These are phyloP conservation scores for Boletus coccyginus DNA, from an alignment of 768 basidiomycete species.

Conservation along the genomic window DNA sequence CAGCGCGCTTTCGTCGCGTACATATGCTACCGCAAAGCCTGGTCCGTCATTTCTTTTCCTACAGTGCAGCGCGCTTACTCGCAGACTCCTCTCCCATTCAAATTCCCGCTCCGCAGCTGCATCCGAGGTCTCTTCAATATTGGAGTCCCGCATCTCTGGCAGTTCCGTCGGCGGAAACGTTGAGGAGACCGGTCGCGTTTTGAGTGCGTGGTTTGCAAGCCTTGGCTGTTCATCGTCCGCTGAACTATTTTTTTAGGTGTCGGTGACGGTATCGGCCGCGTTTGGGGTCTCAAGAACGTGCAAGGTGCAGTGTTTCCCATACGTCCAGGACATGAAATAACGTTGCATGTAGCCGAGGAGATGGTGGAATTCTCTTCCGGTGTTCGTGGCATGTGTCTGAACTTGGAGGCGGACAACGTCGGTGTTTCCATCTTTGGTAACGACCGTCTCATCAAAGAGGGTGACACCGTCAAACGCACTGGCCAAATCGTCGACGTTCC, in stretches of 20 bases:
- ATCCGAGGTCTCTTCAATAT: conserved; percentile 98
- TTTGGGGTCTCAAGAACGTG: conserved; percentile 98
- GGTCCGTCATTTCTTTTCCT: conserved; percentile 49
- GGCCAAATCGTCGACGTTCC: conserved; percentile 99
- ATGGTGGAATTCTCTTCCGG: conserved; percentile 99
- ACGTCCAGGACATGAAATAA: conserved; percentile 1
- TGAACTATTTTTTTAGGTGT: conserved; percentile 57
- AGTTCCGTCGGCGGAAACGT: conserved; percentile 88
- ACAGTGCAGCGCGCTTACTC: conserved; percentile 6
- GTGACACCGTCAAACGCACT: conserved; percentile 99
- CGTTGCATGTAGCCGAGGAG: conserved; percentile 75
- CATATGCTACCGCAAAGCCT: conserved; percentile 98
- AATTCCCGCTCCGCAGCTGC: conserved; percentile 64
- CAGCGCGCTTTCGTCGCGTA: conserved; percentile 57
- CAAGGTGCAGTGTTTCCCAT: conserved; percentile 60
- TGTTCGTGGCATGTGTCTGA: conserved; percentile 99
- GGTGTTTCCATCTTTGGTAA: conserved; percentile 99
- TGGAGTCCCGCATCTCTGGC: conserved; percentile 97
- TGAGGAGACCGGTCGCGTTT: conserved; percentile 98
- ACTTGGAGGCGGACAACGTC: conserved; percentile 99
- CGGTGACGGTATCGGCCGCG: conserved; percentile 99
- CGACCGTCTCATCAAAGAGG: conserved; percentile 98
- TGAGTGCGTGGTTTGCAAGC: conserved; percentile 62
- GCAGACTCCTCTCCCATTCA: conserved; percentile 11
- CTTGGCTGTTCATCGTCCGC: neutral